Conservation (phyloP, 148 eudicot genomes). For the Fagopyrum tataricum region DNA sequence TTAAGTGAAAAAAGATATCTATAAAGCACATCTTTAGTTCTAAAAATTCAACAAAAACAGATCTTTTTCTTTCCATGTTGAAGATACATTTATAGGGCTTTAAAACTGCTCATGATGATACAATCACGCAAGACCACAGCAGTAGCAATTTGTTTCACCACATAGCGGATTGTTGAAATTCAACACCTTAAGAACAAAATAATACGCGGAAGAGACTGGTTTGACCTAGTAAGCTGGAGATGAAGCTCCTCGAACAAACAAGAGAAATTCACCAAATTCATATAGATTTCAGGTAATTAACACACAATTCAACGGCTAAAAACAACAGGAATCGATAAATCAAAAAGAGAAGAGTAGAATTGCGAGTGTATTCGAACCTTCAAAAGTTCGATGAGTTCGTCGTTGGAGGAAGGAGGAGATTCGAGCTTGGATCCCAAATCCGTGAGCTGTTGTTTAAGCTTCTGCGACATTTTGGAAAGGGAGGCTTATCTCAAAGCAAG, state of each 20-base stretch:
- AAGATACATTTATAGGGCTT: conserved; percentile 2
- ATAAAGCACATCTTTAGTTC: background rate
- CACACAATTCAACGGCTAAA: background rate
- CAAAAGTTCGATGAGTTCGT: conserved; percentile 70
- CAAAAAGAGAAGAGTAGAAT: background rate
- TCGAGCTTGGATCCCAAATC: conserved; percentile 90
- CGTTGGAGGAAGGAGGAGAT: conserved; percentile 54
- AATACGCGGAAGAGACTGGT: background rate
- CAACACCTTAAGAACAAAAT: background rate
- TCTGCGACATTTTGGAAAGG: conserved; percentile 11
- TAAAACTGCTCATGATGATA: background rate
- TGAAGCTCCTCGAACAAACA: background rate
- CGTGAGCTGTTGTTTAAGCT: conserved; percentile 51
- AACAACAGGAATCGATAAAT: background rate
- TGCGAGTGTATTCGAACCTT: conserved; percentile 33
- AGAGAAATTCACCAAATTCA: background rate
- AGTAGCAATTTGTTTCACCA: background rate
- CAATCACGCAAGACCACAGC: background rate
- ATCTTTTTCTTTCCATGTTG: background rate
- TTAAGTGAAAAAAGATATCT: too few species aligned
- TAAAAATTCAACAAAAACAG: background rate
- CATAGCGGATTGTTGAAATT: background rate
- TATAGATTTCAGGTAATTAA: background rate
- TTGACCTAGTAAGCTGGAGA: background rate
- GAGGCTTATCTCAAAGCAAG: background rate